These are phyloP conservation scores for Solanum sejunctum DNA, from an alignment of 257 asterid species.

Conservation along the genomic window DNA sequence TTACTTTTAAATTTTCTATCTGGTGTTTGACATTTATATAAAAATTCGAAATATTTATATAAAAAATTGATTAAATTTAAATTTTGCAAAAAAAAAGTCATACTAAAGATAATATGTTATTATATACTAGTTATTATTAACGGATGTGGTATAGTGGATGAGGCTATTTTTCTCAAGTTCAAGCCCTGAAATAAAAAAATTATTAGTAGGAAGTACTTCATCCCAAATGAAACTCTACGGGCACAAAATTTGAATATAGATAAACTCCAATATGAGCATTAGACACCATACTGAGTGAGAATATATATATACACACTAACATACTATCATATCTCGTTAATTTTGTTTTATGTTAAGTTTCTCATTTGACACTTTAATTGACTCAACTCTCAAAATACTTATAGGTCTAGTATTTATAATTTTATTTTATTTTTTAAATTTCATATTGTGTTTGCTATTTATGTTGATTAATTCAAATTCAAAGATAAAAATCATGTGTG, in stretches of 20 bases:
- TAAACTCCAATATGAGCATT: no score
- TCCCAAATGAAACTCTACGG: no score
- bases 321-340: not conserved
- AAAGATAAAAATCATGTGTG: not conserved
- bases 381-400: not conserved
- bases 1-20: not conserved
- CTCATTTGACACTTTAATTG: not conserved
- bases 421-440: not conserved
- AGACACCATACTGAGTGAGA: no score
- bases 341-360: fast-evolving
- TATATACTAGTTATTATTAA: no score
- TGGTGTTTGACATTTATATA: not conserved
- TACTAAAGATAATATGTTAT: not conserved
- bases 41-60: not conserved
- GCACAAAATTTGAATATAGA: no score
- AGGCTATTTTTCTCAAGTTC: no score
- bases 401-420: not conserved
- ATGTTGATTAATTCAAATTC: not conserved
- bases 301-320: no score
- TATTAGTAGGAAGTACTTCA: no score
- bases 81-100: fast-evolving
- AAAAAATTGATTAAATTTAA: fast-evolving
- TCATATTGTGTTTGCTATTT: not conserved
- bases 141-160: no score
- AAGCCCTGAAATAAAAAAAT: no score